Percentiles rank a stretch among this genome's conserved stretches.
Evolutionary conservation across 192 early-diverging fungal genomes (phyloP).

Genomic region (Podila minutissima): DNA sequence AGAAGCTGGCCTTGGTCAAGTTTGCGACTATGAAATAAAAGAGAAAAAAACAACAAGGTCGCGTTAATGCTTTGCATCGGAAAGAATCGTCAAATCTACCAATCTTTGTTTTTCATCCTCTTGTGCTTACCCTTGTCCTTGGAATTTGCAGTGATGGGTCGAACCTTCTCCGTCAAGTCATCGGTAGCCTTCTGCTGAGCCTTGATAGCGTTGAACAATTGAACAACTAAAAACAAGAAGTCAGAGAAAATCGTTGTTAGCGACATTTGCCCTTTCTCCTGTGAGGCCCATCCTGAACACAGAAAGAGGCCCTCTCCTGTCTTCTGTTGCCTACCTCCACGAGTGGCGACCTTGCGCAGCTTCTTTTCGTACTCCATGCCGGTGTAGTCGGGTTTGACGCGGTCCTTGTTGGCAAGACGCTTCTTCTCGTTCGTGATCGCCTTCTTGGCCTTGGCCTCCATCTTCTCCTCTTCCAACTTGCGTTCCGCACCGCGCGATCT

Average conservation of each 20-base stretch:
- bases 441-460: conserved; percentile 86
- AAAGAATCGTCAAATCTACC: background rate
- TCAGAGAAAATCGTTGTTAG: conserved; percentile 7
- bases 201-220: conserved; percentile 94
- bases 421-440: conserved; percentile 79
- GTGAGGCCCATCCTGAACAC: background rate
- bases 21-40: conserved; percentile 57
- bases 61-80: background rate
- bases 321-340: conserved; percentile 71
- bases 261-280: background rate
- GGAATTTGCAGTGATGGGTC: conserved; percentile 56
- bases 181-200: conserved; percentile 86
- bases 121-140: conserved; percentile 33
- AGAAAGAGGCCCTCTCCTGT: background rate
- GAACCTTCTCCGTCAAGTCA: conserved; percentile 65
- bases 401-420: conserved; percentile 68
- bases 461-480: conserved; percentile 84
- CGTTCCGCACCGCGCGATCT: conserved; percentile 83
- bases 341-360: conserved; percentile 90
- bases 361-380: conserved; percentile 89
- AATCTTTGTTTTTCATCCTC: background rate
- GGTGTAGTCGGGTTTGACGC: conserved; percentile 78
- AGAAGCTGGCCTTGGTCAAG: conserved; percentile 77
- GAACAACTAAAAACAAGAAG: conserved; percentile 72
- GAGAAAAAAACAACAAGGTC: background rate